Conservation (phyloP, 192 early-diverging fungal species). For the Gamsiella multidivaricata region DNA sequence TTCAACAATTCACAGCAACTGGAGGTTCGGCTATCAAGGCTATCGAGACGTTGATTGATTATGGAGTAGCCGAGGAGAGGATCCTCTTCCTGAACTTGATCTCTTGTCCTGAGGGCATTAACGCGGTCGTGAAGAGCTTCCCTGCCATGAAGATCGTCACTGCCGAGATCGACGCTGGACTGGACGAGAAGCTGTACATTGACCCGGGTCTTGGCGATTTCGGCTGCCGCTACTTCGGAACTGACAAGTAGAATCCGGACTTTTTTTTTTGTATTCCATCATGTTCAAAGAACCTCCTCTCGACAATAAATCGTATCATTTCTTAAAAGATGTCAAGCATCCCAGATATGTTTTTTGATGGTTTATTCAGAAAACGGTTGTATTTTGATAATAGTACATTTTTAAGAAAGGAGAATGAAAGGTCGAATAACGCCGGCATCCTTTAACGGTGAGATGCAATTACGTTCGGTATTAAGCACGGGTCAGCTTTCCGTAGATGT, state of each 20-base stretch:
- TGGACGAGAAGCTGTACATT: conserved; percentile 89
- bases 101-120: conserved; percentile 86
- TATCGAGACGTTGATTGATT: conserved; percentile 86
- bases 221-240: conserved; percentile 91
- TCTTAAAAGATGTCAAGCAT: too few species aligned
- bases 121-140: conserved; percentile 73
- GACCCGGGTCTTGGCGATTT: conserved; percentile 93
- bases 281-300: too few species aligned
- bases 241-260: conserved; percentile 62
- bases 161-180: conserved; percentile 83
- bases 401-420: too few species aligned
- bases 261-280: neutral
- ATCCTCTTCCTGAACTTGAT: conserved; percentile 95
- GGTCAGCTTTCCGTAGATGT: conserved; percentile 92
- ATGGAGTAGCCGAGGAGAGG: conserved; percentile 84
- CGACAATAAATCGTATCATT: too few species aligned
- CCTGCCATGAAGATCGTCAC: conserved; percentile 89
- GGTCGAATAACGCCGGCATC: too few species aligned
- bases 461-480: conserved; percentile 65
- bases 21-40: conserved; percentile 95
- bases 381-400: too few species aligned
- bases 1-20: conserved; percentile 70
- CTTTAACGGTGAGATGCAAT: neutral
- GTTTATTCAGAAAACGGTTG: neutral
- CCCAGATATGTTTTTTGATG: neutral